These are phyloP conservation scores for Tricholoma furcatifolium DNA, from an alignment of 768 basidiomycete species.

Conservation along the genomic window DNA sequence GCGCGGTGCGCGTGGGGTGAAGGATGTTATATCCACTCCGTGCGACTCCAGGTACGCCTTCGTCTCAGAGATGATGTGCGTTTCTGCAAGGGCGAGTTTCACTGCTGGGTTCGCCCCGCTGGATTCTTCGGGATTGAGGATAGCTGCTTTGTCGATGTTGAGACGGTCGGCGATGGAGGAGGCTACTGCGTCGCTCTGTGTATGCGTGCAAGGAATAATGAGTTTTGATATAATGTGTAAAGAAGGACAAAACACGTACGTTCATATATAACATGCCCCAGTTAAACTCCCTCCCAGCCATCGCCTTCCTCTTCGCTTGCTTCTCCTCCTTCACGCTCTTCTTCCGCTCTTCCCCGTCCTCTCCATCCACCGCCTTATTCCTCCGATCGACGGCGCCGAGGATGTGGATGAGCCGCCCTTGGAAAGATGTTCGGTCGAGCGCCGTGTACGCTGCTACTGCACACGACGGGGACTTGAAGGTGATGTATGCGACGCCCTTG, in stretches of 20 bases:
- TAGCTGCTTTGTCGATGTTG: constrained; percentile 82
- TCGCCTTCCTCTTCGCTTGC: constrained; percentile 60
- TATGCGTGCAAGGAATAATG: neutral
- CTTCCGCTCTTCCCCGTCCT: constrained; percentile 42
- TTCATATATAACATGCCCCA: constrained; percentile 98
- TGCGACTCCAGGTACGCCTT: constrained; percentile 84
- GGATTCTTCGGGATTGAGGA: constrained; percentile 72
- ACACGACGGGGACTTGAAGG: constrained; percentile 36
- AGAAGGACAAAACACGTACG: constrained; percentile 52
- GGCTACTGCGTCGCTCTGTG: constrained; percentile 88
- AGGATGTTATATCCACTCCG: constrained; percentile 62
- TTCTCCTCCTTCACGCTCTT: constrained; percentile 61
- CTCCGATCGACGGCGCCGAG: constrained; percentile 78
- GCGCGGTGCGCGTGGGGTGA: constrained; percentile 43
- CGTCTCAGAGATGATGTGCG: constrained; percentile 93
- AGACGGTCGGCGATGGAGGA: constrained; percentile 89
- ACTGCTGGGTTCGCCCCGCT: constrained; percentile 75
- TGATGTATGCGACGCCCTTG: constrained; percentile 54
- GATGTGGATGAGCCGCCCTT: constrained; percentile 89
- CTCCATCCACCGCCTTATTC: constrained; percentile 37
- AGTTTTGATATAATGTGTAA: constrained; percentile 17
- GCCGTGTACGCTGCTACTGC: constrained; percentile 70
- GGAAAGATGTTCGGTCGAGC: constrained; percentile 83
- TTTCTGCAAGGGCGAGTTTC: constrained; percentile 94
- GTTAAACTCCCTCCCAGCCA: constrained; percentile 79